phyloP scores from a whole-genome alignment of 163 green algal species.

The Chloroidium sp. region DNA sequence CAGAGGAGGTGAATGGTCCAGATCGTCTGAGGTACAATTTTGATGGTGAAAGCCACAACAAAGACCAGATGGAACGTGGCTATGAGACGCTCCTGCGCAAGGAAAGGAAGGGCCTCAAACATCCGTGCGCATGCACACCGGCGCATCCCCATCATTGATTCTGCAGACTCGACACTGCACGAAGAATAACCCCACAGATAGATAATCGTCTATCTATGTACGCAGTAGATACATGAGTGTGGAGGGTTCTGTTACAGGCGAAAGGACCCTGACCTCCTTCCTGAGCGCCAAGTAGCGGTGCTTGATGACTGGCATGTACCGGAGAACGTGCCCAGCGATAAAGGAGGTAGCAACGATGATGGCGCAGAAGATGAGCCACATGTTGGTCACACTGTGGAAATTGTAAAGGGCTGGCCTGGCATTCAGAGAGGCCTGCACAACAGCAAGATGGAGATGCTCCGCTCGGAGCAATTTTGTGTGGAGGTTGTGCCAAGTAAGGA shows the following conservation, averaged over 20 bases:
- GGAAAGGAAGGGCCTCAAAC: no score
- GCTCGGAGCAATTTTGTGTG: no score
- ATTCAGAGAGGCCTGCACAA: neutral
- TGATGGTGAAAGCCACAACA: neutral
- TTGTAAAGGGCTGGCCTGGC: neutral
- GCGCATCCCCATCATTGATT: no score
- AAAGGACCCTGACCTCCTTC: neutral
- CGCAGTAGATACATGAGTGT: neutral
- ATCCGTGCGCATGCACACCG: no score
- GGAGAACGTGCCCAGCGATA: neutral
- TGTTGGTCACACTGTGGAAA: neutral
- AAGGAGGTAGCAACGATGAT: neutral
- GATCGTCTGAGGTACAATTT: neutral
- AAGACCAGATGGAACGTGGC: neutral
- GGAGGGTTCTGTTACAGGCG: neutral
- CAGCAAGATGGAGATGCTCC: neutral
- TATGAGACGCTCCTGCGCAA: neutral
- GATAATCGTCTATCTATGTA: neutral
- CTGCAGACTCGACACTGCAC: no score
- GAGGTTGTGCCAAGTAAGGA: no score
- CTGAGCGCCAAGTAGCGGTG: neutral
- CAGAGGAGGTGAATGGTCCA: neutral
- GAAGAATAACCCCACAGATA: neutral
- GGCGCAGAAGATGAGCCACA: neutral
- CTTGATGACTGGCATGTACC: neutral